Evolutionary conservation across 192 early-diverging fungal genomes (phyloP).

Genomic region (Radiomyces spectabilis): DNA sequence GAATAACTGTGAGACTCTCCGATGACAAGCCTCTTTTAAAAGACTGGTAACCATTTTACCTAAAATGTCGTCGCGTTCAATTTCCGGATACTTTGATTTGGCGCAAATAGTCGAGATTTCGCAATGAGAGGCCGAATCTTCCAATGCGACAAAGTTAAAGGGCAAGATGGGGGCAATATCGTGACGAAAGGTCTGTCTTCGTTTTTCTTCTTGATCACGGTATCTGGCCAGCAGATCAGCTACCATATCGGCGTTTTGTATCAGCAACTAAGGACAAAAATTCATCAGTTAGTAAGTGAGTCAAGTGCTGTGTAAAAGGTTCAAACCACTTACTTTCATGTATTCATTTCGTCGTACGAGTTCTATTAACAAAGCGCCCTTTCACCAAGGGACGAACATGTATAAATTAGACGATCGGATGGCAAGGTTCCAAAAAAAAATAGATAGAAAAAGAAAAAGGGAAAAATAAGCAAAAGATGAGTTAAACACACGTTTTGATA

Average conservation of each 20-base stretch:
- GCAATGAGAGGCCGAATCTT: conserved; percentile 36
- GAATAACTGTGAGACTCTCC: no score
- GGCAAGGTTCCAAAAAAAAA: no score
- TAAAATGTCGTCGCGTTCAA: conserved; percentile 34
- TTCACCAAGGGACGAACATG: no score
- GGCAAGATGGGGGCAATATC: conserved; percentile 5
- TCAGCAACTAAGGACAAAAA: conserved; percentile 6
- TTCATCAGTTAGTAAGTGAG: no score
- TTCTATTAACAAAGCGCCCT: conserved; percentile 37
- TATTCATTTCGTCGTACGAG: conserved; percentile 48
- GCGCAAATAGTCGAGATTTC: conserved; percentile 36
- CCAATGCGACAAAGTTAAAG: conserved; percentile 19
- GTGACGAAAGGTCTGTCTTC: conserved; percentile 13
- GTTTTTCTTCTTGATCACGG: conserved; percentile 14
- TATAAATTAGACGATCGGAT: no score
- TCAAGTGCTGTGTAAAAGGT: no score
- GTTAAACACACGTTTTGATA: not conserved
- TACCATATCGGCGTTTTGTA: conserved; percentile 14
- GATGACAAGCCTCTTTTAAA: no score
- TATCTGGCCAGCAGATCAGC: conserved; percentile 14
- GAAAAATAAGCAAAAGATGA: not conserved
- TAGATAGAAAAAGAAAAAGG: not conserved
- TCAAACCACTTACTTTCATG: conserved; percentile 28
- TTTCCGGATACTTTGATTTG: conserved; percentile 17
- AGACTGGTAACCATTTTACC: conserved; percentile 1